Evolutionary conservation across 164 flowering plant genomes (phyloP).

Genomic region (Stephania japonica): DNA sequence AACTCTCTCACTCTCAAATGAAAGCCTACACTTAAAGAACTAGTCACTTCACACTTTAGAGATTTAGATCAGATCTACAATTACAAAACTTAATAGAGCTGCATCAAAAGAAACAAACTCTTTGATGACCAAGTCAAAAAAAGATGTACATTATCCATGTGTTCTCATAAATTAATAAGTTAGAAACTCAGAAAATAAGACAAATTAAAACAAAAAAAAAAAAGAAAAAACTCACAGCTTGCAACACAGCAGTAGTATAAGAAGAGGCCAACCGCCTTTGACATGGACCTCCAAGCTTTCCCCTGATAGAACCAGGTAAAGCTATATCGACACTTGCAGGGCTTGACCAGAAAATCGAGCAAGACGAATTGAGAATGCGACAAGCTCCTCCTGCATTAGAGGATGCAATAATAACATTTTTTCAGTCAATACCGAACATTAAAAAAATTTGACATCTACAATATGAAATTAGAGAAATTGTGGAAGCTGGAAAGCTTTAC

Average conservation of each 20-base stretch:
- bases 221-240: slow-evolving; percentile 55
- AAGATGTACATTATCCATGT: not conserved
- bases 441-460: not conserved
- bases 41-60: no score
- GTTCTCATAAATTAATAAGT: not conserved
- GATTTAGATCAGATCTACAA: no score
- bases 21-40: no score
- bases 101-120: no score
- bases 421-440: not conserved
- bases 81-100: no score
- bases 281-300: slow-evolving; percentile 96
- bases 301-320: slow-evolving; percentile 68
- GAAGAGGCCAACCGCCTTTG: slow-evolving; percentile 69
- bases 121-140: no score
- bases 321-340: slow-evolving; percentile 18
- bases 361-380: slow-evolving; percentile 44
- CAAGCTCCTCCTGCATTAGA: slow-evolving; percentile 56
- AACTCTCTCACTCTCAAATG: no score
- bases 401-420: slow-evolving; percentile 3
- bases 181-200: not conserved
- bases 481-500: not conserved
- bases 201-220: not conserved
- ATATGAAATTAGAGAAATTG: not conserved
- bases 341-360: slow-evolving; percentile 59
- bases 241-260: slow-evolving; percentile 50